A percentile compares a stretch with the other conserved stretches of the same genome.
phyloP scores from a whole-genome alignment of 371 early-diverging fungal genomes.

The Mortierella sp. region DNA sequence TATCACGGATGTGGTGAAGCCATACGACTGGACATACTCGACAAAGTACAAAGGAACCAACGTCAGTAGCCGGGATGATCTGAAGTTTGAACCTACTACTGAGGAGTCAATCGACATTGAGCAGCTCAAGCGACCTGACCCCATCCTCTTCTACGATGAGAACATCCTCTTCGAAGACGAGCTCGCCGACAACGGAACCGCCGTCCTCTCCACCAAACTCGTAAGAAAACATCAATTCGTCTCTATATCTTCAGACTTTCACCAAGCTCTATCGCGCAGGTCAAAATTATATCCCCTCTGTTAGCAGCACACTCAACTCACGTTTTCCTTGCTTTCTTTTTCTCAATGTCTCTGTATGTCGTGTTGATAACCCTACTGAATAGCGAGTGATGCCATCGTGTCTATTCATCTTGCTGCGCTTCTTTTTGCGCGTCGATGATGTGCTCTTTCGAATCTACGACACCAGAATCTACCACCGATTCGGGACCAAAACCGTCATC shows the following conservation, averaged over 20 bases:
- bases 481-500: constrained; percentile 73
- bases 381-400: constrained; percentile 94
- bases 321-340: neutral
- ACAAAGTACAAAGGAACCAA: constrained; percentile 79
- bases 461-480: constrained; percentile 90
- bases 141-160: constrained; percentile 93
- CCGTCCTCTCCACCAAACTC: constrained; percentile 83
- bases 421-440: constrained; percentile 94
- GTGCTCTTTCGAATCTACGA: constrained; percentile 91
- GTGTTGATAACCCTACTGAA: neutral
- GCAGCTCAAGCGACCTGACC: constrained; percentile 81
- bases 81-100: constrained; percentile 50
- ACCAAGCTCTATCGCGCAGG: no score
- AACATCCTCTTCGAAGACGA: constrained; percentile 96
- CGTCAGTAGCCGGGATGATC: neutral
- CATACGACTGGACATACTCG: constrained; percentile 96
- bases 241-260: no score
- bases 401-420: constrained; percentile 89
- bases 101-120: constrained; percentile 76
- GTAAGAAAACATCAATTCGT: constrained; percentile 63
- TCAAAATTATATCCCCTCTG: no score
- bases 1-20: constrained; percentile 85
- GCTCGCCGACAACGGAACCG: constrained; percentile 94
- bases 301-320: no score
- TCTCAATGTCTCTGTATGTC: neutral